Percentiles rank a stretch among this genome's conserved stretches.
phyloP scores from a whole-genome alignment of 306 rosid species.

The Cucurbita pepo region DNA sequence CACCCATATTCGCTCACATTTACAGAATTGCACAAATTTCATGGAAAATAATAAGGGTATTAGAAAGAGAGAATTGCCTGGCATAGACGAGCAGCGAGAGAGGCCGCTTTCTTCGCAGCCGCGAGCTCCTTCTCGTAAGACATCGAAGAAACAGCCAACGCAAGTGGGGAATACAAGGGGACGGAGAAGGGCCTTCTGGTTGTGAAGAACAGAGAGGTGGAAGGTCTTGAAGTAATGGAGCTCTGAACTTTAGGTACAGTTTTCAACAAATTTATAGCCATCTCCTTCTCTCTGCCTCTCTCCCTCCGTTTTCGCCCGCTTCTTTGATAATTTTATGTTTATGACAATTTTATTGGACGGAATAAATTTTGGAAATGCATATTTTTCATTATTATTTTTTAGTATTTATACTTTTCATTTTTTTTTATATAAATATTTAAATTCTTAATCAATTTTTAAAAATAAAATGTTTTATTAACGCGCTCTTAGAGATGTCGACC shows the following conservation, averaged over 20 bases:
- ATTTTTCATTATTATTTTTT: too few relatives aligned
- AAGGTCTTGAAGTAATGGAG: conserved; percentile 1
- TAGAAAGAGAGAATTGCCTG: conserved; percentile 31
- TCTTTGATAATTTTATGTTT: neutral
- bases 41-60: neutral
- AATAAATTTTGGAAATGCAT: neutral
- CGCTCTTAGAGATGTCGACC: too few relatives aligned
- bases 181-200: neutral
- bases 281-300: neutral
- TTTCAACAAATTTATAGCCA: conserved; percentile 14
- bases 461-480: too few relatives aligned
- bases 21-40: neutral
- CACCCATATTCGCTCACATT: neutral
- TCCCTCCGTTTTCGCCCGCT: neutral
- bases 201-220: neutral
- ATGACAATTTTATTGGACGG: too few relatives aligned
- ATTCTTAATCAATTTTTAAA: too few relatives aligned
- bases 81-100: conserved; percentile 79
- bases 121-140: conserved; percentile 75
- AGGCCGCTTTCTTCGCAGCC: conserved; percentile 80
- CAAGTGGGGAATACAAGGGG: conserved; percentile 7
- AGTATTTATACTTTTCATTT: too few relatives aligned
- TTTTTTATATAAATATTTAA: too few relatives aligned
- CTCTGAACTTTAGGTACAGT: conserved; percentile 10
- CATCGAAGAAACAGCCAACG: conserved; percentile 35